These are phyloP conservation scores for Globisporangium solare DNA, from an alignment of 352 stramenopile species.

Conservation along the genomic window DNA sequence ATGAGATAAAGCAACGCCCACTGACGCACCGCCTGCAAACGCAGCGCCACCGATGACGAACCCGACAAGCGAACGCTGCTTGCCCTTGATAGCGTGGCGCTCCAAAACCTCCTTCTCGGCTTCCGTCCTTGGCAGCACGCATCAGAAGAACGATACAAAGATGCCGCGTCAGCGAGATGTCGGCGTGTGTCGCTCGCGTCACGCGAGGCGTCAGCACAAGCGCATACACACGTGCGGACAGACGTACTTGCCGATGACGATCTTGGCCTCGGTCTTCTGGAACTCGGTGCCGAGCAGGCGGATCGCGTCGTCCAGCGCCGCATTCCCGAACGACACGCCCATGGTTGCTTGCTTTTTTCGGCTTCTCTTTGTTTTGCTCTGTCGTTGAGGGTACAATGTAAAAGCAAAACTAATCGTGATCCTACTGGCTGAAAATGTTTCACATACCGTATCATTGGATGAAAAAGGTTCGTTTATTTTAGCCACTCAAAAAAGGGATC, in stretches of 20 bases:
- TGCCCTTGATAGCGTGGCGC: slow-evolving; percentile 42
- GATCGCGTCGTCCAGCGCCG: slow-evolving; percentile 58
- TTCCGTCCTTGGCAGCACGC: slow-evolving; percentile 51
- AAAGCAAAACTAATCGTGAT: no score
- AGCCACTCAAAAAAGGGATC: no score
- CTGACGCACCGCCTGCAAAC: slow-evolving; percentile 18
- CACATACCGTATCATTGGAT: no score
- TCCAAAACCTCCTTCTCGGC: slow-evolving; percentile 58
- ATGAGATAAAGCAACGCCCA: background rate
- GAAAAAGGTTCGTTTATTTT: no score
- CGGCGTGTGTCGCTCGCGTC: background rate
- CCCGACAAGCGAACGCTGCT: slow-evolving; percentile 38
- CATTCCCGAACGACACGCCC: slow-evolving; percentile 17
- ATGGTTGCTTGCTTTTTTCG: slow-evolving; percentile 4
- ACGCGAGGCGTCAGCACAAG: background rate
- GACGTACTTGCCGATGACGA: slow-evolving; percentile 58
- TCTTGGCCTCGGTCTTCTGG: slow-evolving; percentile 34
- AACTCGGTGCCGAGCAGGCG: slow-evolving; percentile 61
- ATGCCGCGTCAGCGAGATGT: no score
- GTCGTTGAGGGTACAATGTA: no score
- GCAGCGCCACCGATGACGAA: slow-evolving; percentile 27
- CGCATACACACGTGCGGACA: slow-evolving; percentile 9
- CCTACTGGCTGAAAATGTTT: no score
- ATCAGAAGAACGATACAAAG: background rate
- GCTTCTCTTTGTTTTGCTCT: background rate